phyloP scores from a whole-genome alignment of 768 basidiomycete genomes.

The Hypholoma sublateritium region DNA sequence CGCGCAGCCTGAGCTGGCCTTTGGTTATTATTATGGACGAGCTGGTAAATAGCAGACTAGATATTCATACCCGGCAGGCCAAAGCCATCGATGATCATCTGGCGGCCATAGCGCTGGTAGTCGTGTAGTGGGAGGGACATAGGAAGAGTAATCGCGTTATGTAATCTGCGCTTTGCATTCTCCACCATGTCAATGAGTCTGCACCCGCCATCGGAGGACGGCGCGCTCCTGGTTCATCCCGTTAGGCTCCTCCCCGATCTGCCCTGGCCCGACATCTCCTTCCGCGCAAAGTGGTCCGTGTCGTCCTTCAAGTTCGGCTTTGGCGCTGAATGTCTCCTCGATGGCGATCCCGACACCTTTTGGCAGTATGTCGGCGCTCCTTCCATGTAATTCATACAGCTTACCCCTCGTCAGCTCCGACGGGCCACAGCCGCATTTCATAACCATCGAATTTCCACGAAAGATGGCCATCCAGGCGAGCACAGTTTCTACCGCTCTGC shows the following conservation, averaged over 20 bases:
- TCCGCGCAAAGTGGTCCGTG: constrained; percentile 91
- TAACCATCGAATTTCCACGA: constrained; percentile 90
- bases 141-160: constrained; percentile 1
- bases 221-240: constrained; percentile 33
- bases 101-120: constrained; percentile 90
- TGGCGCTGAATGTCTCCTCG: constrained; percentile 88
- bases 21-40: constrained; percentile 9
- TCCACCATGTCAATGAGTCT: constrained; percentile 3
- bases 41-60: neutral
- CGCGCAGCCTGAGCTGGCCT: constrained; percentile 85
- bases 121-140: constrained; percentile 53
- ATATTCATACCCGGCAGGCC: constrained; percentile 69
- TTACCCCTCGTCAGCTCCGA: constrained; percentile 60
- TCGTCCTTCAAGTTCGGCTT: constrained; percentile 97
- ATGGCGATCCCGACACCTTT: constrained; percentile 88
- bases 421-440: constrained; percentile 95
- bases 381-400: neutral
- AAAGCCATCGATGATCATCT: constrained; percentile 92
- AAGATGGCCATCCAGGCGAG: constrained; percentile 85
- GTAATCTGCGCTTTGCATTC: neutral
- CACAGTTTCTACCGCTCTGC: neutral
- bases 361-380: constrained; percentile 79
- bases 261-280: constrained; percentile 83
- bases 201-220: constrained; percentile 11
- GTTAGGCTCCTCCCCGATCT: constrained; percentile 37